Evolutionary conservation across 2,329 filamentous ascomycete species (phyloP).

Genomic region (Aspergillaceae sp.): DNA sequence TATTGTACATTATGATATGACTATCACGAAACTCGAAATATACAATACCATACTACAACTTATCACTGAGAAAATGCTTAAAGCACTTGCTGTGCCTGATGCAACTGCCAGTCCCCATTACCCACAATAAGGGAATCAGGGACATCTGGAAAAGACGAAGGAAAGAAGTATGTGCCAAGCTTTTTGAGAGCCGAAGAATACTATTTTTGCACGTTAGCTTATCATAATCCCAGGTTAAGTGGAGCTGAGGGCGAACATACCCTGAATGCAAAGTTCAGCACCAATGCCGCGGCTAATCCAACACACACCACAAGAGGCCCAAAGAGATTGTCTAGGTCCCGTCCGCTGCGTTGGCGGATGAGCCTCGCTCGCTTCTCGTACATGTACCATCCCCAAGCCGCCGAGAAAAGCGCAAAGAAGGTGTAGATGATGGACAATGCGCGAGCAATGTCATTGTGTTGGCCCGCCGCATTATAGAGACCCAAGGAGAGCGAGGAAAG

Average conservation of each 20-base stretch:
- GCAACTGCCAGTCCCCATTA: background rate
- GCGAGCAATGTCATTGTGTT: constrained; percentile 63
- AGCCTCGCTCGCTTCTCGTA: constrained; percentile 66
- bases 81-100: background rate
- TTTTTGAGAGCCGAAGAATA: constrained; percentile 23
- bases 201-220: constrained; percentile 14
- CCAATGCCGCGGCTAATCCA: constrained; percentile 66
- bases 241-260: constrained; percentile 14
- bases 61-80: background rate
- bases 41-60: background rate
- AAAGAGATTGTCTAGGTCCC: constrained; percentile 82
- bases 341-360: constrained; percentile 78
- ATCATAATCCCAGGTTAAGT: background rate
- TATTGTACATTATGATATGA: background rate
- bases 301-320: constrained; percentile 77
- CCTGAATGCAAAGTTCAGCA: constrained; percentile 85
- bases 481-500: constrained; percentile 76
- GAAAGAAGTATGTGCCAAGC: background rate
- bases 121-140: background rate
- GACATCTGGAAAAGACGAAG: background rate
- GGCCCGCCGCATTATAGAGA: constrained; percentile 78
- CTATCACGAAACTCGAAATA: background rate
- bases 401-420: constrained; percentile 70
- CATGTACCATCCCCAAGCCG: constrained; percentile 79
- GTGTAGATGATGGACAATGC: constrained; percentile 77